Evolutionary conservation across 2,329 filamentous ascomycete genomes (phyloP), one percentile per base, ranked within the genome.

Genomic region (Cadophora sp.): DNA sequence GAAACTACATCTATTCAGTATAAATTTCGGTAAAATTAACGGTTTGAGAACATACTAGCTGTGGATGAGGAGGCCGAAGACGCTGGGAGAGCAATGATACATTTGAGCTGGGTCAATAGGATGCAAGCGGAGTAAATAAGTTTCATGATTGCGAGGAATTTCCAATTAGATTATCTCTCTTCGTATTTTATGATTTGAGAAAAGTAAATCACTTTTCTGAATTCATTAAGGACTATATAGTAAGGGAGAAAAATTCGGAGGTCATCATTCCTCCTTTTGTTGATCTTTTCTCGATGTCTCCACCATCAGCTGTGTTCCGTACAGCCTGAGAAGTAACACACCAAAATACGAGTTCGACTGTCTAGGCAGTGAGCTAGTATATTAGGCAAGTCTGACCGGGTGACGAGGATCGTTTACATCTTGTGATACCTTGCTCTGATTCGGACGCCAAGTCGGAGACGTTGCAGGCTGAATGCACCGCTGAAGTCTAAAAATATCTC

Each of bases 401-500:
- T 26, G 12, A 59, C 8, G 14, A 26, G 9, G 4, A 19, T 43
- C 9, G 34, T 40, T 43, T 40, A 59, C 8, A 43, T 12, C 19
- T 40, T 19, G 22, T 26, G 22, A 43, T 14, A 59, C n/a, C 37
- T 16, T 22, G 31, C 14, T 27, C 24, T 43, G 31, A 26, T 24
- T 59, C 34, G 31, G 56, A 43, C 12, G 34, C 56, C 56, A 59
- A 59, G 56, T 40, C 31, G 34, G 56, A 24, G 4, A 2, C 19
- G n/a, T 43, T 26, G 34, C 37, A 59, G 56, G 56, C 56, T 59
- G 56, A 59, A 59, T 26, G n/a, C 14, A 26, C 9, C 29, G 12
- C 14, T 16, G 34, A 34, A 27, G 22, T 27, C 56, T 59, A 59
- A 43, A 59, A 59, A 59, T 59, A 59, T 59, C 31, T 43, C 22